Evolutionary conservation across 129 eudicot species (phyloP).

Genomic region (Calendula officinalis): DNA sequence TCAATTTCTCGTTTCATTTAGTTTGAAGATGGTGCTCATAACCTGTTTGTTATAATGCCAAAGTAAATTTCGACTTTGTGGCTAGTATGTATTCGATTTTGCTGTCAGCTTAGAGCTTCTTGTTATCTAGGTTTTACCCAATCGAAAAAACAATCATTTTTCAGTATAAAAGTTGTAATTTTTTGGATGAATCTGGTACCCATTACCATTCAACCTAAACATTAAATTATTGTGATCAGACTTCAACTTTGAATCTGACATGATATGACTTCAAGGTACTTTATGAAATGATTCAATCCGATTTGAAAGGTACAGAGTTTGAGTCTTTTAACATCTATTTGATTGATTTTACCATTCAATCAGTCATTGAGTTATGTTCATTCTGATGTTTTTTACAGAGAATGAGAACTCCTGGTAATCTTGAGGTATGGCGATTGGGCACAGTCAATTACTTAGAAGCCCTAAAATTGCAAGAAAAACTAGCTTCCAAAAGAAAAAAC

Average conservation of each 20-base stretch:
- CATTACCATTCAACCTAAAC: neutral
- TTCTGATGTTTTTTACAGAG: conserved; percentile 25
- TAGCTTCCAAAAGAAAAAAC: conserved; percentile 67
- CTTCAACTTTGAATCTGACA: conserved; percentile 6
- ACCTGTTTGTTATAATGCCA: conserved; percentile 32
- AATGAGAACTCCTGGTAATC: conserved; percentile 57
- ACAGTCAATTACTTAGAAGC: conserved; percentile 66
- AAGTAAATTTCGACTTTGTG: conserved; percentile 7
- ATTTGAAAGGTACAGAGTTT: neutral
- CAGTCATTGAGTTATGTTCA: too few relatives aligned
- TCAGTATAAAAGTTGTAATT: neutral
- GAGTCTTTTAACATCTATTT: neutral
- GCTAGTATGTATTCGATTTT: neutral
- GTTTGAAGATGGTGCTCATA: conserved; percentile 9
- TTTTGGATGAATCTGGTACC: neutral
- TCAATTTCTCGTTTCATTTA: neutral
- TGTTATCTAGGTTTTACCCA: neutral
- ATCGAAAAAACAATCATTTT: conserved; percentile 11
- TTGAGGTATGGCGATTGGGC: conserved; percentile 87
- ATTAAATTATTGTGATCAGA: neutral
- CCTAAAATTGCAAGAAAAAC: conserved; percentile 81
- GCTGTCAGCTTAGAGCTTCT: neutral
- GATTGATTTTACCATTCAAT: too few relatives aligned
- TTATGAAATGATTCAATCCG: neutral
- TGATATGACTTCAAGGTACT: neutral